These are phyloP conservation scores for Pythium coloratum DNA, from an alignment of 352 stramenopile species.

Conservation along the genomic window DNA sequence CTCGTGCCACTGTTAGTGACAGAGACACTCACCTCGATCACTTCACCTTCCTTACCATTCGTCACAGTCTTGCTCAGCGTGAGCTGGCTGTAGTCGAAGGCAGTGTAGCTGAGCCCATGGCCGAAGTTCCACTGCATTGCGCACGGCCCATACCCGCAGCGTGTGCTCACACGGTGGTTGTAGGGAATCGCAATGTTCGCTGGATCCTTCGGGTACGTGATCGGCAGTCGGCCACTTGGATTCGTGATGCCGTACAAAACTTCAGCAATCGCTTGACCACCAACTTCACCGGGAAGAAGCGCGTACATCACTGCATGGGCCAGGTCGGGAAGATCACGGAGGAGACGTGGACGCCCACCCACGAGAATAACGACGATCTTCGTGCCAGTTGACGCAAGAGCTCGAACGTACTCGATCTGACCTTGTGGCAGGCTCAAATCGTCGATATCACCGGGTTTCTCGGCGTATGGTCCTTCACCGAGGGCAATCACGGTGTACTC, in stretches of 20 bases:
- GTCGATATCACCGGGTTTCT: slow-evolving; percentile 65
- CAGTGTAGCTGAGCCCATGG: slow-evolving; percentile 68
- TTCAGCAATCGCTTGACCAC: slow-evolving; percentile 53
- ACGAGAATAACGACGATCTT: slow-evolving; percentile 70
- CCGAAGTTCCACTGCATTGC: slow-evolving; percentile 78
- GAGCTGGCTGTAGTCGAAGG: slow-evolving; percentile 57
- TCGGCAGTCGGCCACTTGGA: slow-evolving; percentile 54
- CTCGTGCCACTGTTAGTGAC: slow-evolving; percentile 32
- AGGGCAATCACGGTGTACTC: slow-evolving; percentile 31
- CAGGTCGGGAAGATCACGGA: slow-evolving; percentile 32
- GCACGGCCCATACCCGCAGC: slow-evolving; percentile 30
- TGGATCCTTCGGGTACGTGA: slow-evolving; percentile 67
- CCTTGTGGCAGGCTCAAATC: slow-evolving; percentile 42
- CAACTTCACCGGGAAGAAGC: slow-evolving; percentile 54
- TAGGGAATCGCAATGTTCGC: slow-evolving; percentile 50
- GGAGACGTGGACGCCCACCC: slow-evolving; percentile 48
- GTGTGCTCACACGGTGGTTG: slow-evolving; percentile 35
- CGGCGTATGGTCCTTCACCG: slow-evolving; percentile 35
- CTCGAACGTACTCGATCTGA: slow-evolving; percentile 45
- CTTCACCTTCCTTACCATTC: slow-evolving; percentile 17
- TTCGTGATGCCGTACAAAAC: slow-evolving; percentile 54
- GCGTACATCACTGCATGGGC: slow-evolving; percentile 49
- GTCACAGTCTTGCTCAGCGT: slow-evolving; percentile 33
- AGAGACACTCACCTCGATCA: slow-evolving; percentile 32
- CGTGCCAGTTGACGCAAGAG: slow-evolving; percentile 34